A percentile compares a stretch with the other conserved stretches of the same genome.
phyloP scores from a whole-genome alignment of 169 alveolate species.

The Cryptosporidium tyzzeri region DNA sequence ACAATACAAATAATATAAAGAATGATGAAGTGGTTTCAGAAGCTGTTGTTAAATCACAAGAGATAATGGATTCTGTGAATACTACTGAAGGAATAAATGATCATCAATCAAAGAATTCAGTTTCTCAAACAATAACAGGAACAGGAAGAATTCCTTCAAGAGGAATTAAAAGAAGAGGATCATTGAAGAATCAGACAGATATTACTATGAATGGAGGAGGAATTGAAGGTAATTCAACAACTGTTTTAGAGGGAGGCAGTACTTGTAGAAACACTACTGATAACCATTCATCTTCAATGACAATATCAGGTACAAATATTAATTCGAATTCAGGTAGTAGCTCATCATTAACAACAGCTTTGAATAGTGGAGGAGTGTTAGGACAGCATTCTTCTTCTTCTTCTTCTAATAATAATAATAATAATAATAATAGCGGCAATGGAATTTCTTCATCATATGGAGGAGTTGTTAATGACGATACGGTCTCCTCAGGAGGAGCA shows the following conservation, averaged over 20 bases:
- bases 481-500: conserved; percentile 57
- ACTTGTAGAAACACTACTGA: background rate
- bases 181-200: conserved; percentile 26
- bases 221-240: conserved; percentile 7
- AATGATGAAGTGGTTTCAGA: background rate
- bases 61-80: background rate
- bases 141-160: conserved; percentile 21
- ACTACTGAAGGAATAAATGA: background rate
- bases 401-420: background rate
- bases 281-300: background rate
- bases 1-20: background rate
- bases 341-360: background rate
- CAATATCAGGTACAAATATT: background rate
- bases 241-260: background rate
- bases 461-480: background rate
- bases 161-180: conserved; percentile 47
- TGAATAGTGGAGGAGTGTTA: background rate
- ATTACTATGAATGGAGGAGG: background rate
- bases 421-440: background rate
- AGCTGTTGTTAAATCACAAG: background rate
- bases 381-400: too few relatives aligned
- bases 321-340: background rate
- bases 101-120: background rate
- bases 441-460: background rate
- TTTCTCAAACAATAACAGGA: background rate